These are phyloP conservation scores for Lecanicillium sp. DNA, from an alignment of 2,329 filamentous ascomycete species.

Conservation along the genomic window DNA sequence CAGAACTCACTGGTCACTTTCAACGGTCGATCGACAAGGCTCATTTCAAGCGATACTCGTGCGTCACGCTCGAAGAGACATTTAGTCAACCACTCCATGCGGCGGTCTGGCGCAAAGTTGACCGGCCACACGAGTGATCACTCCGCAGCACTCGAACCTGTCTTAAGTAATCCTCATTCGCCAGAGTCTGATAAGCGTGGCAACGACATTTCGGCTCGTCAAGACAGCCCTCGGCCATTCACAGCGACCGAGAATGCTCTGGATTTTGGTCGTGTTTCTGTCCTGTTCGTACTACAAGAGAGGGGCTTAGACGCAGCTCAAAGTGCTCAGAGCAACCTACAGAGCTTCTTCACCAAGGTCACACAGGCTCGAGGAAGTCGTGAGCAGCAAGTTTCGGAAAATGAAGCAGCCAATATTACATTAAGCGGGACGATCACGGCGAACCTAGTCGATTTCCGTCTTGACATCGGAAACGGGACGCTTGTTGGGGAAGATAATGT, in stretches of 20 bases:
- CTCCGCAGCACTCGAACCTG: no score
- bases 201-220: no score
- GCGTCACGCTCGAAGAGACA: neutral
- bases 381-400: conserved; percentile 25
- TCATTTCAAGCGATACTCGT: conserved; percentile 14
- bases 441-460: conserved; percentile 39
- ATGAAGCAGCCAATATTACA: conserved; percentile 32
- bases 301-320: conserved; percentile 42
- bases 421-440: conserved; percentile 38
- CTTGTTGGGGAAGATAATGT: neutral
- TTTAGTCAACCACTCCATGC: neutral
- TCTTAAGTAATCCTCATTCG: no score
- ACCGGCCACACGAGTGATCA: neutral
- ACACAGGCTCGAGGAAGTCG: conserved; percentile 19
- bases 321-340: conserved; percentile 44
- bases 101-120: neutral
- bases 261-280: conserved; percentile 56
- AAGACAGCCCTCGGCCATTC: conserved; percentile 23
- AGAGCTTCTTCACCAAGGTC: conserved; percentile 42
- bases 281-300: conserved; percentile 55
- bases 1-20: conserved; percentile 89
- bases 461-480: conserved; percentile 27
- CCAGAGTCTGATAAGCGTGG: no score
- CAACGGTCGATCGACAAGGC: conserved; percentile 44
- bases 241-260: conserved; percentile 46